Base-by-base conservation (phyloP, 2,329 filamentous ascomycete species). In the Aspergillus viridinutans region DNA sequence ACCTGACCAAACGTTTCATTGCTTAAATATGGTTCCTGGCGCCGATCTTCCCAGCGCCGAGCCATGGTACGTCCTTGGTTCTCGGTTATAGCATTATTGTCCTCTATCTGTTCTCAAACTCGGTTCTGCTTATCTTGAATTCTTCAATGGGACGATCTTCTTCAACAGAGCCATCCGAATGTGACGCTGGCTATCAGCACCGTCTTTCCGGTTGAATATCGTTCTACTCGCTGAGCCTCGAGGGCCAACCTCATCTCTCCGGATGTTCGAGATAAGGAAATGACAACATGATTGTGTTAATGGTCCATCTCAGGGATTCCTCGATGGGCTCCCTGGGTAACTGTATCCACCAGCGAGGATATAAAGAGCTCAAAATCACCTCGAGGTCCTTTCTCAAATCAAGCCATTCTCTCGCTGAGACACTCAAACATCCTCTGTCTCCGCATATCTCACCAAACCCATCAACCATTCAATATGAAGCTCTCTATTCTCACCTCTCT, bases 401-500 rank as follows among this genome's bases (percentile, higher is more conserved):
- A 56, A 51, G 42, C 20, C 50, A 28, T 28, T 38, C 32, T 56
- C 50, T n/a, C 6, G 14, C 29, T 25, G 5, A 23, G 32, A 32
- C 23, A 26, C 14, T 40, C 50, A 4, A 55, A 45, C 42, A 32
- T 50, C 8, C n/a, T 17, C n/a, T 43, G 50, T 47, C 45, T 7
- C 8, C 49, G 8, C 35, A 47, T 58, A 52, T 45, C 35, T 48
- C 32, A 38, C 32, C 45, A 21, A 14, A 45, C 49, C 20, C 49
- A 50, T 59, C 56, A 69, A 49, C 2, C n/a, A 43, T 12, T 21
- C 40, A 43, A 20, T 9, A 70, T 72, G 69, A 66, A 64, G 59
- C 58, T 69, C 62, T 58, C 62, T 29, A 59, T 62, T 28, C 42
- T 74, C 60, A 70, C 71, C 52, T 53, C 69, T 42, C 54, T 74